phyloP scores from a whole-genome alignment of 2,329 filamentous ascomycete species.

The Pseudogymnoascus pannorum region DNA sequence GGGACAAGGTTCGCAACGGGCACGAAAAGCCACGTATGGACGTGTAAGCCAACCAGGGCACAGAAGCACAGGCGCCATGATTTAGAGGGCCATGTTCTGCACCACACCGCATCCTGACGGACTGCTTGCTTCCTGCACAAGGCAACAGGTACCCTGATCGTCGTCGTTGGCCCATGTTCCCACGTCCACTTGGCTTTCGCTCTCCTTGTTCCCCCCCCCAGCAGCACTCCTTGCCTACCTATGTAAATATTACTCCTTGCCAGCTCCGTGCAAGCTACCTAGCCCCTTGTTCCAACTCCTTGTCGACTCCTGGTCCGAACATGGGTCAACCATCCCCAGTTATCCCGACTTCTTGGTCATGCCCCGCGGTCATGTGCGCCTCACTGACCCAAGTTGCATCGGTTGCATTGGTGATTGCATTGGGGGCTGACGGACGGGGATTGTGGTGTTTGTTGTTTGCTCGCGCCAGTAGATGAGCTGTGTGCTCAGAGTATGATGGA shows the following conservation, averaged over 20 bases:
- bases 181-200: not conserved
- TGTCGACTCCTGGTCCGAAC: not conserved
- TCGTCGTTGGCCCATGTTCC: not conserved
- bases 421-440: too few relatives aligned
- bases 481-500: not conserved
- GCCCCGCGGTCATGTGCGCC: not conserved
- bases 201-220: too few relatives aligned
- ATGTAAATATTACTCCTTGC: too few relatives aligned
- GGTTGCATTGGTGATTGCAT: not conserved
- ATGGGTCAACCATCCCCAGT: not conserved
- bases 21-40: not conserved
- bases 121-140: not conserved
- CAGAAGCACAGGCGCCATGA: not conserved
- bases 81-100: not conserved
- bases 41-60: not conserved
- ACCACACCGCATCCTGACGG: not conserved
- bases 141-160: conserved; percentile 1
- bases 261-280: not conserved
- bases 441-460: not conserved
- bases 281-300: too few relatives aligned
- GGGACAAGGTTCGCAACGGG: not conserved
- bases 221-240: too few relatives aligned
- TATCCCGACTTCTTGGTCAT: conserved; percentile 2
- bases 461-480: not conserved
- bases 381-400: not conserved